phyloP scores from a whole-genome alignment of 345 rosid species.

The Adansonia digitata region DNA sequence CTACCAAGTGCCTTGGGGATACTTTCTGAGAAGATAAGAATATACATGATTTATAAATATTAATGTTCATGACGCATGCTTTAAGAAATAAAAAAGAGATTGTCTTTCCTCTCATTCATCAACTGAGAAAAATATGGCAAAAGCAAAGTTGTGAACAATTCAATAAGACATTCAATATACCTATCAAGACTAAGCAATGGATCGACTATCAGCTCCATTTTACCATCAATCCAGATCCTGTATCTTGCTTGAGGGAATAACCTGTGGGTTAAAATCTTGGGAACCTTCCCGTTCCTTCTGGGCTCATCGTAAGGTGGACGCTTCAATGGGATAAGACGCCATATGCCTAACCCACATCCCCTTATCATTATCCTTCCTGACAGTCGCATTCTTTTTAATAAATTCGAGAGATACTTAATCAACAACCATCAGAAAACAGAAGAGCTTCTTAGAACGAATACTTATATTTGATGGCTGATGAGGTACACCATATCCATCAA shows the following conservation, averaged over 20 bases:
- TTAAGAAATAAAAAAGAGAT: neutral
- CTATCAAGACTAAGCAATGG: slow-evolving; percentile 89
- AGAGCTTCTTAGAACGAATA: slow-evolving; percentile 62
- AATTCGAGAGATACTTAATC: slow-evolving; percentile 74
- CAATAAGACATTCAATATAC: slow-evolving; percentile 24
- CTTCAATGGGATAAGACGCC: slow-evolving; percentile 84
- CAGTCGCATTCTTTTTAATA: slow-evolving; percentile 56
- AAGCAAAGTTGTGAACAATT: neutral
- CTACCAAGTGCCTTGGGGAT: too few species aligned
- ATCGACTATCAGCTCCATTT: slow-evolving; percentile 94
- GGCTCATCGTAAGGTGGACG: slow-evolving; percentile 92
- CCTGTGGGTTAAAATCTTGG: slow-evolving; percentile 81
- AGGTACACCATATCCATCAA: slow-evolving; percentile 87
- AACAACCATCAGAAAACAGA: slow-evolving; percentile 90
- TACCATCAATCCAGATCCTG: slow-evolving; percentile 99
- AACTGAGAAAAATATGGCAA: neutral
- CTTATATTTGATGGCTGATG: slow-evolving; percentile 89
- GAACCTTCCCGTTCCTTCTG: slow-evolving; percentile 87
- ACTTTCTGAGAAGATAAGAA: neutral
- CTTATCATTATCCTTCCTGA: slow-evolving; percentile 54
- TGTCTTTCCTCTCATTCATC: neutral
- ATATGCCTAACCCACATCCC: slow-evolving; percentile 91
- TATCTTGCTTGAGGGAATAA: slow-evolving; percentile 86
- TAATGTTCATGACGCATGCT: neutral
- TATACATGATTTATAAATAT: slow-evolving; percentile 33